Percentiles rank a stretch among this genome's conserved stretches.
These are phyloP conservation scores for Crotalaria pallida DNA, from an alignment of 306 rosid species.

Conservation along the genomic window DNA sequence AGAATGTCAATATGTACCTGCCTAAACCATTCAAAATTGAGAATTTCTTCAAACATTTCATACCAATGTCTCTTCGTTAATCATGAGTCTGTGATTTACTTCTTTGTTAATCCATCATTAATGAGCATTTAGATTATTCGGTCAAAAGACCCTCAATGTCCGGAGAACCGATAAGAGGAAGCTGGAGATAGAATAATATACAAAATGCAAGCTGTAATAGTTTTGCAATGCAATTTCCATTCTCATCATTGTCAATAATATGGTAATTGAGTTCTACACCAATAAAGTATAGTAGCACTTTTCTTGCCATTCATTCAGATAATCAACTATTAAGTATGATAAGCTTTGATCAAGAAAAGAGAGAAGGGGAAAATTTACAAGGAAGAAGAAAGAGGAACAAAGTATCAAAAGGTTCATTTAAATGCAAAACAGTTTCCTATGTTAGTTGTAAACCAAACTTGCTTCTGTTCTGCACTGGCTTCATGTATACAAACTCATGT, in stretches of 20 bases:
- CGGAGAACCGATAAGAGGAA: too few relatives aligned
- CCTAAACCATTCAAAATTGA: too few relatives aligned
- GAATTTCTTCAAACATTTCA: too few relatives aligned
- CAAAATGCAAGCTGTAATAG: background rate
- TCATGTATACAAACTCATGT: constrained; percentile 5
- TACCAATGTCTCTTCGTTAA: too few relatives aligned
- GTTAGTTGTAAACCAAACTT: constrained; percentile 17
- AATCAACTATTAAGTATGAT: background rate
- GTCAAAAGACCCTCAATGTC: too few relatives aligned
- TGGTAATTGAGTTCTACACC: background rate
- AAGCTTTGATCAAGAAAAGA: background rate
- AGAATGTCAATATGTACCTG: too few relatives aligned
- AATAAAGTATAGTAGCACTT: background rate
- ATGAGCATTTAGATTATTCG: too few relatives aligned
- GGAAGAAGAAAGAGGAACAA: background rate
- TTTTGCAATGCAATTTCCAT: background rate
- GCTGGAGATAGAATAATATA: background rate
- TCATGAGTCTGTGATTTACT: too few relatives aligned
- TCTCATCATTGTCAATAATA: background rate
- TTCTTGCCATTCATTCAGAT: background rate
- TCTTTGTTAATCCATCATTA: too few relatives aligned
- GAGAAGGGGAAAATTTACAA: background rate
- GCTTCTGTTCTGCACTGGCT: background rate
- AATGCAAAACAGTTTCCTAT: background rate
- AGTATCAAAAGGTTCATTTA: background rate